phyloP scores from a whole-genome alignment of 495 filamentous ascomycete species.

The Aspergillus haitiensis region DNA sequence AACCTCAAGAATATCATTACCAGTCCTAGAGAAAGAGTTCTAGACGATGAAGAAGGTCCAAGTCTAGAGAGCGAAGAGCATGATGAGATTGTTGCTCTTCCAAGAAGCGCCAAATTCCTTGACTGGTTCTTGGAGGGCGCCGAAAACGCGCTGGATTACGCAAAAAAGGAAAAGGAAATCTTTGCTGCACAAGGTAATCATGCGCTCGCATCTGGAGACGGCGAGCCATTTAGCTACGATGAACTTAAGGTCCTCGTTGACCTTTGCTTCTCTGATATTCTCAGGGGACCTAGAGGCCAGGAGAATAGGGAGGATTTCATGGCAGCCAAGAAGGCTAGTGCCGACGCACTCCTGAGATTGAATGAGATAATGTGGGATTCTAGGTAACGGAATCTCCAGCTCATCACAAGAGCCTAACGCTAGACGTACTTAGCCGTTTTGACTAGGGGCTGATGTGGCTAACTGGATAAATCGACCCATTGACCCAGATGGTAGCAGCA shows the following conservation, averaged over 20 bases:
- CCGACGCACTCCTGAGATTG: constrained; percentile 70
- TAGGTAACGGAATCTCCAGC: constrained; percentile 27
- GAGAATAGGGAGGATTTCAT: constrained; percentile 72
- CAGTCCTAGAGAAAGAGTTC: constrained; percentile 25
- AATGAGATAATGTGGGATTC: constrained; percentile 79
- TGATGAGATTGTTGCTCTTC: constrained; percentile 62
- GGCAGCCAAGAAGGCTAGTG: constrained; percentile 69
- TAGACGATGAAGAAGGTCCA: constrained; percentile 11
- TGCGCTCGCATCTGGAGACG: constrained; percentile 41
- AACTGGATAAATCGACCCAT: background rate
- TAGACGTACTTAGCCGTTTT: too few species aligned
- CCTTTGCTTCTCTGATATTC: constrained; percentile 79
- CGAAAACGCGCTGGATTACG: constrained; percentile 64
- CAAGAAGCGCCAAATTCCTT: constrained; percentile 71
- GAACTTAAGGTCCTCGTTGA: constrained; percentile 82
- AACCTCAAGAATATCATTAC: constrained; percentile 85
- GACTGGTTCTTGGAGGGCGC: constrained; percentile 77
- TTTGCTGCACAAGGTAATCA: constrained; percentile 39
- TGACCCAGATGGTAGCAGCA: background rate
- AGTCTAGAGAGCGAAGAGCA: constrained; percentile 16
- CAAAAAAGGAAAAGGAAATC: constrained; percentile 55
- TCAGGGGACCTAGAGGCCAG: constrained; percentile 55
- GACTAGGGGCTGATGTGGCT: too few species aligned
- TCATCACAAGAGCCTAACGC: too few species aligned
- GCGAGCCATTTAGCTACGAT: constrained; percentile 68